Evolutionary conservation across 106 monocot species (phyloP), one percentile per base, ranked within the genome.

Genomic region (Dendrobium huoshanense): DNA sequence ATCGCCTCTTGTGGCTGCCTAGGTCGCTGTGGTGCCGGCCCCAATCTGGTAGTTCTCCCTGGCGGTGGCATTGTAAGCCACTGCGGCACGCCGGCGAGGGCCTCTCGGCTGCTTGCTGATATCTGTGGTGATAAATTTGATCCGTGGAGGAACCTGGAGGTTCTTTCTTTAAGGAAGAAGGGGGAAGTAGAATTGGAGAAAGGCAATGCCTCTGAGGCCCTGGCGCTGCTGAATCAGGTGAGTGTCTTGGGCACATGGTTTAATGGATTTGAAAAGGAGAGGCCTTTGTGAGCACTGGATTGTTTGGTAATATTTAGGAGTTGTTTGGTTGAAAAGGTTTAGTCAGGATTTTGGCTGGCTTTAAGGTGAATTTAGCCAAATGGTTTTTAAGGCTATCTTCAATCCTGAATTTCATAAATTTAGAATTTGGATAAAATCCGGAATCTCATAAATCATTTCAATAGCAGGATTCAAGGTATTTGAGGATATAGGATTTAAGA

Each of bases 11-110:
- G 82, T 68, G 82, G 82, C 13, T 90, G 90, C 83, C 90, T 90
- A 78, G 90, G 87, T 59, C 82, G 82, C 27, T 90, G 87, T 75
- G 89, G 89, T 48, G 82, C 85, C 13, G 89, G 87, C 45, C 87
- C 87, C n/a, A 90, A 87, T 55, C 85, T 90, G 58, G 87, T 80
- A 24, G 73, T 87, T 45, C 77, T 87, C 41, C 89, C 85, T n/a
- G 29, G 48, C 15, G 89, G 82, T 9, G 67, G 54, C 43, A 22
- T 83, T 16, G 45, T 90, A 5, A 73, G 82, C 31, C 84, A 87
- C 81, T 87, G 87, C 72, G 79, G 82, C 47, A 90, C 87, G 33
- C 9, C 90, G 37, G 85, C 87, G 16, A 80, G 87, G 45, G 90
- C 86, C 9, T 86, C 86, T 29, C 78, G 75, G 70, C 55, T 86